These are phyloP conservation scores for Castanospermum australe DNA, from an alignment of 306 rosid species.

Conservation along the genomic window DNA sequence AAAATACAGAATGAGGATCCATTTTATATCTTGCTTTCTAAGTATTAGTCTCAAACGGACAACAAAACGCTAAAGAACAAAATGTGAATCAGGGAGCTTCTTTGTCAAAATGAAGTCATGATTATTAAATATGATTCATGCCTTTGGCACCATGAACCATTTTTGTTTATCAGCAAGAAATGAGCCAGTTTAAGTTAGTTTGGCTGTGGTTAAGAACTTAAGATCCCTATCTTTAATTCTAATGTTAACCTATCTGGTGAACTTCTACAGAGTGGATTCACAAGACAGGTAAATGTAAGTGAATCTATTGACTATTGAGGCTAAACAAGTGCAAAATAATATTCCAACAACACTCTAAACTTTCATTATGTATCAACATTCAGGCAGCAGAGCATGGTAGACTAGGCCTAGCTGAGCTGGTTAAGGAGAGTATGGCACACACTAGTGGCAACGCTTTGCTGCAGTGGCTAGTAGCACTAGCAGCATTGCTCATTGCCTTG, in stretches of 20 bases:
- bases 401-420: neutral
- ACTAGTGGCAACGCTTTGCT: conserved; percentile 10
- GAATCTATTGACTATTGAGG: too few relatives aligned
- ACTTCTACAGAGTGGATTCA: conserved; percentile 36
- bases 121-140: too few relatives aligned
- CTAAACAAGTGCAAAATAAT: conserved; percentile 13
- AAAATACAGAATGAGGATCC: too few relatives aligned
- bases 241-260: conserved; percentile 37
- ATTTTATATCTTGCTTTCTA: too few relatives aligned
- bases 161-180: neutral
- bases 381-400: neutral
- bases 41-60: too few relatives aligned
- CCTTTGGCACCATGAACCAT: neutral
- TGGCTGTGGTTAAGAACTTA: too few relatives aligned
- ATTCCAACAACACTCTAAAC: neutral
- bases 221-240: neutral
- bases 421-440: conserved; percentile 36
- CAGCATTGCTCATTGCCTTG: conserved; percentile 37
- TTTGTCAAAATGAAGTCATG: too few relatives aligned
- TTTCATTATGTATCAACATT: conserved; percentile 31
- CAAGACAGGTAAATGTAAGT: conserved; percentile 37
- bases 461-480: conserved; percentile 31
- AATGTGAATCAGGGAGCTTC: too few relatives aligned
- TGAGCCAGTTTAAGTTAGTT: neutral
- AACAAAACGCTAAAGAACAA: too few relatives aligned